These are phyloP conservation scores for Suillus hirtellus DNA, from an alignment of 768 basidiomycete species.

Conservation along the genomic window DNA sequence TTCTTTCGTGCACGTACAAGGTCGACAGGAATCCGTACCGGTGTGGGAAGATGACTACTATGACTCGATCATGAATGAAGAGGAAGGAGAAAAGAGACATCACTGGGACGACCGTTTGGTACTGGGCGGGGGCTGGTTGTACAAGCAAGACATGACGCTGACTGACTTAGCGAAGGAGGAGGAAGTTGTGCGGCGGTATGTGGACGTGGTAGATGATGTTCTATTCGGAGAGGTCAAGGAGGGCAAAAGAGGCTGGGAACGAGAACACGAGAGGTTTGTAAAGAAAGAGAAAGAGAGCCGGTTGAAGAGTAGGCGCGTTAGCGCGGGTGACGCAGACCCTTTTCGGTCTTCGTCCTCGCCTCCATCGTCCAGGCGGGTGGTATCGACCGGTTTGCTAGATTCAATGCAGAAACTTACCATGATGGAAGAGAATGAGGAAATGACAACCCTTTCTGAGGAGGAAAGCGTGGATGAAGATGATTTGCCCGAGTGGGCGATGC, in stretches of 20 bases:
- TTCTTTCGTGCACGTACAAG: conserved; percentile 71
- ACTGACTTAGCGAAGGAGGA: conserved; percentile 58
- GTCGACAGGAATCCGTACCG: conserved; percentile 61
- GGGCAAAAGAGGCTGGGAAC: conserved; percentile 48
- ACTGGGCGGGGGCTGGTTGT: conserved; percentile 81
- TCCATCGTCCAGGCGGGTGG: conserved; percentile 45
- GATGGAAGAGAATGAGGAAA: conserved; percentile 58
- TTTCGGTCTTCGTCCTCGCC: conserved; percentile 23
- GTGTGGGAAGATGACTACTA: conserved; percentile 73
- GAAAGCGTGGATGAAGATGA: conserved; percentile 65
- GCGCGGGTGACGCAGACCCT: conserved; percentile 32
- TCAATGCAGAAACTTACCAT: conserved; percentile 50
- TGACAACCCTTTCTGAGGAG: conserved; percentile 43
- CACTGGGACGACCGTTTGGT: conserved; percentile 83
- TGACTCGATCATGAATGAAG: conserved; percentile 46
- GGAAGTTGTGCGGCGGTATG: conserved; percentile 55
- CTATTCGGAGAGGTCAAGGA: conserved; percentile 64
- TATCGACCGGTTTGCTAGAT: conserved; percentile 61
- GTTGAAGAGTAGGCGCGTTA: conserved; percentile 36
- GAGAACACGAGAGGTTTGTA: conserved; percentile 44
- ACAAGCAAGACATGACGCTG: conserved; percentile 62
- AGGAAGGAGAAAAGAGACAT: conserved; percentile 58
- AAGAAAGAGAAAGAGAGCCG: conserved; percentile 43
- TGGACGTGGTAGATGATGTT: conserved; percentile 79
- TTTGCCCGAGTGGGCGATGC: conserved; percentile 77